phyloP scores from a whole-genome alignment of 345 rosid species.

The Turnera subulata region DNA sequence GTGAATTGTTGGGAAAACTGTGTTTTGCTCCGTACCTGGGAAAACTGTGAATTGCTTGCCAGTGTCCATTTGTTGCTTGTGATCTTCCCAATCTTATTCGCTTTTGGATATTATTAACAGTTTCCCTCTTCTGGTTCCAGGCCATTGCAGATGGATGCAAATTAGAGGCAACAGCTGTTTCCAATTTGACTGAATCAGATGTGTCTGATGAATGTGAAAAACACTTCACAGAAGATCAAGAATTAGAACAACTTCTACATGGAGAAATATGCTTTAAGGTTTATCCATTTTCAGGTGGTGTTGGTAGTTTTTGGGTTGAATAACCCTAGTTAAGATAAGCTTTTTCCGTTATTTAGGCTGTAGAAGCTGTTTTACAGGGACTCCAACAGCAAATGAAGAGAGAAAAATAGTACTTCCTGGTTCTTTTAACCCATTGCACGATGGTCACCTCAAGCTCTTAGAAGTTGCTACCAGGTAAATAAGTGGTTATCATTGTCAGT shows the following conservation, averaged over 20 bases:
- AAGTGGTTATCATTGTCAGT: no score
- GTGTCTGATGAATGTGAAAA: constrained; percentile 42
- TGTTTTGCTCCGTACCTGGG: neutral
- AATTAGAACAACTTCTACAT: constrained; percentile 64
- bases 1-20: no score
- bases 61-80: neutral
- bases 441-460: constrained; percentile 87
- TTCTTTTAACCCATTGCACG: constrained; percentile 89
- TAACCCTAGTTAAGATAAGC: neutral
- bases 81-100: neutral
- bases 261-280: constrained; percentile 70
- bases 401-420: constrained; percentile 86
- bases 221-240: constrained; percentile 63
- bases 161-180: constrained; percentile 41
- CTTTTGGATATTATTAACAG: constrained; percentile 4
- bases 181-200: constrained; percentile 64
- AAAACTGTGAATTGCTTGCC: constrained; percentile 2
- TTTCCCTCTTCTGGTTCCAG: constrained; percentile 33
- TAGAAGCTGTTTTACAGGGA: constrained; percentile 36
- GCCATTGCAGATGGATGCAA: constrained; percentile 82
- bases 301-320: constrained; percentile 24
- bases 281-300: constrained; percentile 71
- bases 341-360: constrained; percentile 15
- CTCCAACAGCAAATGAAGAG: constrained; percentile 32
- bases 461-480: constrained; percentile 83